These are phyloP conservation scores for Dissophora ornata DNA, from an alignment of 192 early-diverging fungal species.

Conservation along the genomic window DNA sequence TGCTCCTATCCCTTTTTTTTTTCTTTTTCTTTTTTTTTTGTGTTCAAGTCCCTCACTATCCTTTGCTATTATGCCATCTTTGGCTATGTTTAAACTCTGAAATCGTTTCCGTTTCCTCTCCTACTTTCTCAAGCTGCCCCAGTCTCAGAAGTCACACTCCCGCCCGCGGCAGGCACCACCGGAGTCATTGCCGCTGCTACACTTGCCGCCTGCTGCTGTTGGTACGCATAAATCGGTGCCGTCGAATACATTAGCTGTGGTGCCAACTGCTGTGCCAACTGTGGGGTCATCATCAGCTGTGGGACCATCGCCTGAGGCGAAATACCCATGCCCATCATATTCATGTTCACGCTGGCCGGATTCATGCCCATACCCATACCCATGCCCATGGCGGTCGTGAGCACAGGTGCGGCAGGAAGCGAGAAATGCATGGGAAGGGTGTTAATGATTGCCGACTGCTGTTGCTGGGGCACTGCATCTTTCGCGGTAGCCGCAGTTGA, in stretches of 20 bases:
- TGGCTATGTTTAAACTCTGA: no score
- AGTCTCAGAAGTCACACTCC: no score
- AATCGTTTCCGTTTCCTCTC: no score
- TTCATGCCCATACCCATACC: conserved; percentile 20
- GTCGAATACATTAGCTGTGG: conserved; percentile 4
- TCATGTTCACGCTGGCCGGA: conserved; percentile 16
- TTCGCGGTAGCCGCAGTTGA: not conserved
- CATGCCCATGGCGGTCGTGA: conserved; percentile 31
- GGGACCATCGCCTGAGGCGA: not conserved
- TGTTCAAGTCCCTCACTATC: no score
- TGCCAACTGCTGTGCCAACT: conserved; percentile 21
- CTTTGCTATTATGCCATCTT: no score
- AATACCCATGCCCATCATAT: conserved; percentile 13
- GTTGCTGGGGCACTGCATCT: not conserved
- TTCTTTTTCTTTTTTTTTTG: no score
- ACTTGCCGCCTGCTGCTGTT: conserved; percentile 2
- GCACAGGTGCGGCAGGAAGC: conserved; percentile 25
- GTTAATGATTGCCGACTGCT: not conserved
- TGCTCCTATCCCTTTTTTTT: no score
- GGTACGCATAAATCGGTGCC: conserved; percentile 1
- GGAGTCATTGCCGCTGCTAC: not conserved
- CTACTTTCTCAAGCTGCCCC: no score
- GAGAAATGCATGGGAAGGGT: conserved; percentile 9
- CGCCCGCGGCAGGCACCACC: no score
- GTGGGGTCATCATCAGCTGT: conserved; percentile 24